A percentile compares a stretch with the other conserved stretches of the same genome.
Evolutionary conservation across 495 filamentous ascomycete genomes (phyloP).

Genomic region (Aspergillus asperescens): DNA sequence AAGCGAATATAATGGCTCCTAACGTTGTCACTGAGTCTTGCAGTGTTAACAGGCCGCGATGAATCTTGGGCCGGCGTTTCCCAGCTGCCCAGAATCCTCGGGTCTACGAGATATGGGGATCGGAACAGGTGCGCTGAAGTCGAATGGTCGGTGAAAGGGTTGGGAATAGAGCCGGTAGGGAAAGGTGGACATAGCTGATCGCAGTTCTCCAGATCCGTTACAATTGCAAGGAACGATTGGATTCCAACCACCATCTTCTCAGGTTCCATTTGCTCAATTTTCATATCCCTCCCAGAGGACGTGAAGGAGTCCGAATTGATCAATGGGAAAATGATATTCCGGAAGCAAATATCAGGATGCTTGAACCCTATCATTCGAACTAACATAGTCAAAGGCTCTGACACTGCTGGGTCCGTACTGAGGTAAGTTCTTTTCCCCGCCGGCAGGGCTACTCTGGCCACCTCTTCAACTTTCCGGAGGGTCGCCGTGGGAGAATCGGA

Average conservation of each 20-base stretch:
- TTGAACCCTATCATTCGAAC: constrained; percentile 94
- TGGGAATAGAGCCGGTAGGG: constrained; percentile 50
- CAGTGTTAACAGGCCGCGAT: constrained; percentile 68
- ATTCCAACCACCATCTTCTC: constrained; percentile 97
- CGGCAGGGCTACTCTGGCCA: constrained; percentile 75
- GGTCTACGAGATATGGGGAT: constrained; percentile 39
- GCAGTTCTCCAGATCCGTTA: constrained; percentile 87
- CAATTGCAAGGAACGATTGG: constrained; percentile 82
- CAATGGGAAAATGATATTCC: constrained; percentile 85
- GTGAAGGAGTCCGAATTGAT: constrained; percentile 85
- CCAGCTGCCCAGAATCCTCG: constrained; percentile 27
- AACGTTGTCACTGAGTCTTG: constrained; percentile 66
- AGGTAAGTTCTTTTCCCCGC: constrained; percentile 70
- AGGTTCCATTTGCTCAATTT: constrained; percentile 88
- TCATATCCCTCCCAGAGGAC: constrained; percentile 68
- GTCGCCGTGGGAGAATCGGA: constrained; percentile 63
- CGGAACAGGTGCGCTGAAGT: constrained; percentile 33
- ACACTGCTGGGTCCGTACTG: constrained; percentile 71
- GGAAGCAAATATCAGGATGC: constrained; percentile 88
- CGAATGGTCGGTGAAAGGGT: constrained; percentile 38
- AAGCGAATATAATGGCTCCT: constrained; percentile 83
- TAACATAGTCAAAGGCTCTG: constrained; percentile 85
- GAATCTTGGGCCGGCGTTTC: constrained; percentile 27
- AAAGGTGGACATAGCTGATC: constrained; percentile 77
- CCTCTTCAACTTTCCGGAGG: constrained; percentile 78